Conservation (phyloP, 1,284 basidiomycete species). For the Phellopilus nigrolimitatus region DNA sequence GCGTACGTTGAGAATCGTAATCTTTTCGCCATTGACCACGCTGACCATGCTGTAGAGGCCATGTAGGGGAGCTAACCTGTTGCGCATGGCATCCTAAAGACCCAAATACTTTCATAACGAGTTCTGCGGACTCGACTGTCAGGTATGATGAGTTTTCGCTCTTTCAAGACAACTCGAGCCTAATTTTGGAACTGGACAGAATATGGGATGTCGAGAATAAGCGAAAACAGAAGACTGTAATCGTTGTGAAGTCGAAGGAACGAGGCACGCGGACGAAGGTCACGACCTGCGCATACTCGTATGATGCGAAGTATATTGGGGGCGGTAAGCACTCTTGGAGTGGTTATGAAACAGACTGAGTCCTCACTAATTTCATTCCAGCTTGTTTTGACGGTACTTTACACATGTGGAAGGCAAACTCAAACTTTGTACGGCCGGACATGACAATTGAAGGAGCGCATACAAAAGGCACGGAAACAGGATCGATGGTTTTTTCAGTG, state of each 20-base stretch:
- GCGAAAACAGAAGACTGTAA: slow-evolving; percentile 88
- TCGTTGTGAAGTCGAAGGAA: slow-evolving; percentile 95
- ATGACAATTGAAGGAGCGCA: slow-evolving; percentile 86
- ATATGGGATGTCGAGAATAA: slow-evolving; percentile 92
- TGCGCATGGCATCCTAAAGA: slow-evolving; percentile 92
- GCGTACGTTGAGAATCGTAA: slow-evolving; percentile 46
- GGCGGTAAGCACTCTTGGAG: slow-evolving; percentile 55
- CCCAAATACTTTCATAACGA: slow-evolving; percentile 80
- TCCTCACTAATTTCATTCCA: slow-evolving; percentile 30
- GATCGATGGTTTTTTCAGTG: slow-evolving; percentile 78
- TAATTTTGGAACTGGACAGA: slow-evolving; percentile 35
- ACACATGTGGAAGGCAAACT: slow-evolving; percentile 89
- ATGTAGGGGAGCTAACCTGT: slow-evolving; percentile 88
- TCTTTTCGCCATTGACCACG: neutral
- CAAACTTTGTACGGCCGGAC: slow-evolving; percentile 89
- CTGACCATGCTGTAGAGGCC: slow-evolving; percentile 63
- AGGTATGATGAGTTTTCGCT: slow-evolving; percentile 44
- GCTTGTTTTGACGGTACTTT: slow-evolving; percentile 88
- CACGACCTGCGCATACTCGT: slow-evolving; percentile 80
- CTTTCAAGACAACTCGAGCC: slow-evolving; percentile 6
- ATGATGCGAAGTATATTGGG: slow-evolving; percentile 80
- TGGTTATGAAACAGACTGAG: neutral
- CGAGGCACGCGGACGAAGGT: slow-evolving; percentile 94
- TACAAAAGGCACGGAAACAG: slow-evolving; percentile 75
- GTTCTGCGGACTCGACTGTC: slow-evolving; percentile 92